phyloP scores from a whole-genome alignment of 352 stramenopile species.

The Pythium guiyangense region DNA sequence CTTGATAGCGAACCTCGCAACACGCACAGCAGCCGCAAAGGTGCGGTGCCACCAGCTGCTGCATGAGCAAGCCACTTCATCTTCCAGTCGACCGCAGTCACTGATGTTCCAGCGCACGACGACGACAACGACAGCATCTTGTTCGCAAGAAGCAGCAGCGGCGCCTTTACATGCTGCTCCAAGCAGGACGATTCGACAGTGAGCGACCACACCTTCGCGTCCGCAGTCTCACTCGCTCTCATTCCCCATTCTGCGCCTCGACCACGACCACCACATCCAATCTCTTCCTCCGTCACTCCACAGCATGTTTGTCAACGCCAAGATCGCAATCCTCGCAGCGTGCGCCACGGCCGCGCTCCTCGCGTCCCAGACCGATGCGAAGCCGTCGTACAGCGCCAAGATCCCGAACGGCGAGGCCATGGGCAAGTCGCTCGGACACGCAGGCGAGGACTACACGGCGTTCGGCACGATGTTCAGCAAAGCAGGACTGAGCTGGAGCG shows the following conservation, averaged over 20 bases:
- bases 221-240: conserved; percentile 1
- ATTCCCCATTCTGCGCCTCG: conserved; percentile 8
- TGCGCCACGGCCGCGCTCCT: conserved; percentile 4
- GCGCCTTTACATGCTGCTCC: conserved; percentile 2
- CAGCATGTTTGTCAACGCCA: conserved; percentile 9
- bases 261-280: conserved; percentile 1
- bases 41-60: conserved; percentile 14
- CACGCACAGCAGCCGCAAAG: neutral
- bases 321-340: conserved; percentile 7
- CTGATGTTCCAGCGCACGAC: neutral
- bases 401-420: conserved; percentile 47
- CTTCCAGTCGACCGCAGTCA: neutral
- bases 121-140: too few species aligned
- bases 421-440: conserved; percentile 35
- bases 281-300: neutral
- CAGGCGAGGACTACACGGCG: conserved; percentile 30
- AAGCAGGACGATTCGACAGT: neutral
- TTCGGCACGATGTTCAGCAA: conserved; percentile 45
- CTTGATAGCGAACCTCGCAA: neutral
- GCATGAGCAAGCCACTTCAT: neutral
- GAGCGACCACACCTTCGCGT: neutral
- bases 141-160: neutral
- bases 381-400: conserved; percentile 8
- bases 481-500: conserved; percentile 24
- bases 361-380: conserved; percentile 4